phyloP scores from a whole-genome alignment of 1,139 yeast genomes.

The Pichia sp. region DNA sequence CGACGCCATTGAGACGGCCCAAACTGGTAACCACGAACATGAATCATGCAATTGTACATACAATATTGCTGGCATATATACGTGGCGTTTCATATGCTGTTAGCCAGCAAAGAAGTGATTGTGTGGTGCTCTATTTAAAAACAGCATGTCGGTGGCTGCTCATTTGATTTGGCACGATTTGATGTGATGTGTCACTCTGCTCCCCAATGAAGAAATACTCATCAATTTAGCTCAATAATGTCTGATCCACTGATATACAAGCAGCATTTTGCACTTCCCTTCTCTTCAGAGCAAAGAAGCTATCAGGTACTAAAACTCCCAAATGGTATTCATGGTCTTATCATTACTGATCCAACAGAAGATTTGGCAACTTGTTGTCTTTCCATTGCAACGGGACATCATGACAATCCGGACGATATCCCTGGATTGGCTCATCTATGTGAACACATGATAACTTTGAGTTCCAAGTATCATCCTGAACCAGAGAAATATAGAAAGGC shows the following conservation, averaged over 20 bases:
- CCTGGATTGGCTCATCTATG: slow-evolving; percentile 70
- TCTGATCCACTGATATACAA: background rate
- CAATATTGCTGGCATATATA: too few species aligned
- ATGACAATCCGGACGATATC: slow-evolving; percentile 46
- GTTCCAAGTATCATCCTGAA: slow-evolving; percentile 47
- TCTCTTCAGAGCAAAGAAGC: slow-evolving; percentile 23
- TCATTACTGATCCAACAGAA: slow-evolving; percentile 52
- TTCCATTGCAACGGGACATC: slow-evolving; percentile 57
- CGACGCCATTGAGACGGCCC: too few species aligned
- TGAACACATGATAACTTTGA: slow-evolving; percentile 60
- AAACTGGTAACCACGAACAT: too few species aligned
- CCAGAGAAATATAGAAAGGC: slow-evolving; percentile 39
- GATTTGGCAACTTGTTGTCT: slow-evolving; percentile 40
- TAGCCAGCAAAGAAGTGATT: too few species aligned
- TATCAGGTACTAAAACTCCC: slow-evolving; percentile 40
- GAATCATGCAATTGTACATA: too few species aligned
- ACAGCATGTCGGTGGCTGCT: too few species aligned
- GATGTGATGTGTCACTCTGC: too few species aligned
- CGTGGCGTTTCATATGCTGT: too few species aligned
- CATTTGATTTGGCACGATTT: too few species aligned
- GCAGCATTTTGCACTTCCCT: slow-evolving; percentile 28
- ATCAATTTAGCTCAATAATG: too few species aligned
- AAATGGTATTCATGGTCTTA: slow-evolving; percentile 45
- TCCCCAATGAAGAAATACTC: too few species aligned
- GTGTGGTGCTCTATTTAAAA: too few species aligned